Base-by-base conservation (phyloP, 768 basidiomycete species). In the Termitomyces sp. region DNA sequence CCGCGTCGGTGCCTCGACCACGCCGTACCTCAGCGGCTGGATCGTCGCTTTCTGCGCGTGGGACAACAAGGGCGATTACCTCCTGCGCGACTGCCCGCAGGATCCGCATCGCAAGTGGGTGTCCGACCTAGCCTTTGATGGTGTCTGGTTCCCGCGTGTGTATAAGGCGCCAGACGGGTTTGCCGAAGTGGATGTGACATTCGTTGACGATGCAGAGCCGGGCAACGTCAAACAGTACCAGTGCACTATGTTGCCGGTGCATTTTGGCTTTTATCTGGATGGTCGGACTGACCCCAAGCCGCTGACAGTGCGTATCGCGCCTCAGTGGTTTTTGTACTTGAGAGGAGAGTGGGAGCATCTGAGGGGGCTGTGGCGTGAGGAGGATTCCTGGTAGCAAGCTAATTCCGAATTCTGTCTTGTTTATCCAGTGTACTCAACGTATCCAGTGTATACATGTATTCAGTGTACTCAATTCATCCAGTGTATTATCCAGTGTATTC, bases 11-110 rank as follows among this genome's bases (percentile, higher is more conserved):
- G 45, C 35, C 6, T 66, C 69, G 0, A 68, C 71, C 2, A 62
- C 67, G 2, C 60, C 63, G 11, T 71, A 60, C 60, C 54, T 78
- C n/a, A 70, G 70, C 3, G 77, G 75, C 0, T 76, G 75, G 76
- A 71, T 76, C 52, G 70, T 68, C 22, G 70, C 71, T 18, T 77
- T 77, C 51, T 72, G 68, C 67, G 43, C 70, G 62, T 67, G 51
- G 55, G 30, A 53, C 3, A 20, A 22, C 9, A n/a, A 49, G 18
- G 40, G 51, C 13, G 14, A 13, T 13, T 36, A 10, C 33, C 9
- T 2, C 33, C 33, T 33, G 33, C 1, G 9, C 5, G 9, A 32
- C 7, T 9, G 1, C 32, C 32, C 32, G 5, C 7, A 32, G 32
- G 7, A 32, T 9, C 9, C 7, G 32, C 32, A 9, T 32, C 7